Evolutionary conservation across 1,139 yeast species (phyloP).

Genomic region (Pichia norvegensis): DNA sequence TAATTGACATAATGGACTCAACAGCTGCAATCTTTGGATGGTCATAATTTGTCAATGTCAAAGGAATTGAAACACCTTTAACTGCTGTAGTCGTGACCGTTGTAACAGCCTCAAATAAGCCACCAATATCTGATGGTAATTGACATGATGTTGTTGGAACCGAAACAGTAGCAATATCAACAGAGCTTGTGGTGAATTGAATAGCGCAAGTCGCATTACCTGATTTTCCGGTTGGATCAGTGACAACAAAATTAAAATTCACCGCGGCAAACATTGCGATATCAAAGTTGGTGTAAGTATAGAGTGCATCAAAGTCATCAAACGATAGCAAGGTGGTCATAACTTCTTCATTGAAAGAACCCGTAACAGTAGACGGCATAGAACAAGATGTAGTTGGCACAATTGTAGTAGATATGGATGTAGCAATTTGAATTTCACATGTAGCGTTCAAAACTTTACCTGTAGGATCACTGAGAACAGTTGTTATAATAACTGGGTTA

Average conservation of each 20-base stretch:
- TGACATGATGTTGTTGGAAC: neutral
- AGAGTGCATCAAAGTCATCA: neutral
- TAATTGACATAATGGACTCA: neutral
- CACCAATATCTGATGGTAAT: neutral
- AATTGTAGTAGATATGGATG: neutral
- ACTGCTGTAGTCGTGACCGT: neutral
- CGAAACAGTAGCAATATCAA: neutral
- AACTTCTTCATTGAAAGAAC: neutral
- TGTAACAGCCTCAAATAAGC: neutral
- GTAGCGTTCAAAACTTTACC: neutral
- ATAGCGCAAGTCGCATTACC: neutral
- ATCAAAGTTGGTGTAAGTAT: neutral
- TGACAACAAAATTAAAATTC: neutral
- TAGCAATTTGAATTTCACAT: neutral
- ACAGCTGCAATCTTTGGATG: neutral
- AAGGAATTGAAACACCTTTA: neutral
- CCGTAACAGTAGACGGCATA: neutral
- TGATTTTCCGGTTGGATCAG: neutral
- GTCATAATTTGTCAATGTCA: neutral
- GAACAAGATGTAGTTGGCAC: neutral
- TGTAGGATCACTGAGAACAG: neutral
- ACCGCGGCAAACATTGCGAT: neutral
- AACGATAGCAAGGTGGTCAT: neutral
- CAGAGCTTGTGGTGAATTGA: neutral
- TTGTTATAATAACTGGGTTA: neutral